phyloP scores from a whole-genome alignment of 495 filamentous ascomycete species.

The Delitschia confertaspora region DNA sequence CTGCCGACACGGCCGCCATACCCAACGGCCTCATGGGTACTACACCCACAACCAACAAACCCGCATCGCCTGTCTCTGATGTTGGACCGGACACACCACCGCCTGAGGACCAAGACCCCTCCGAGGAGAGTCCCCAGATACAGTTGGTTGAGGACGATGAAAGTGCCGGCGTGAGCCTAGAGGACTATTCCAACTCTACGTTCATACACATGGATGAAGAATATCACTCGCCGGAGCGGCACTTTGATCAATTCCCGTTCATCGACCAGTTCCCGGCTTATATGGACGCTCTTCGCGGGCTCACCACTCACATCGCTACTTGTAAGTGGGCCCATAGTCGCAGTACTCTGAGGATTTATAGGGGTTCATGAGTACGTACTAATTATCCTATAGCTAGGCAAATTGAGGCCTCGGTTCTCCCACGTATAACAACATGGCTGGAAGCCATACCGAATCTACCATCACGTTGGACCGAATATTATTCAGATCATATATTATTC shows the following conservation, averaged over 20 bases:
- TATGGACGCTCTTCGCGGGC: not conserved
- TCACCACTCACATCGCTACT: not conserved
- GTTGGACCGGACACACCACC: constrained; percentile 12
- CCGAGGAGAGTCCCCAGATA: constrained; percentile 24
- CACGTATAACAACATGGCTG: constrained; percentile 31
- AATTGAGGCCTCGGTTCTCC: constrained; percentile 27
- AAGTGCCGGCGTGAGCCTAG: constrained; percentile 12
- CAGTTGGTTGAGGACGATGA: constrained; percentile 27
- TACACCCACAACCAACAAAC: not conserved
- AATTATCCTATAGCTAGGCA: constrained; percentile 22
- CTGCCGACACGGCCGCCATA: constrained; percentile 13
- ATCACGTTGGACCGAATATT: constrained; percentile 31
- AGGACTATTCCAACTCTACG: constrained; percentile 7
- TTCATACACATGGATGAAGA: constrained; percentile 25
- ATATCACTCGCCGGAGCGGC: constrained; percentile 2
- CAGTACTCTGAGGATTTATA: not conserved
- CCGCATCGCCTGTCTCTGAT: constrained; percentile 10
- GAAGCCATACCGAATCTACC: constrained; percentile 22
- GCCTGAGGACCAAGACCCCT: constrained; percentile 10
- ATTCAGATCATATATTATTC: constrained; percentile 40
- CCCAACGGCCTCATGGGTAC: constrained; percentile 1
- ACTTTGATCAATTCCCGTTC: constrained; percentile 19
- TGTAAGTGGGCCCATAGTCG: not conserved
- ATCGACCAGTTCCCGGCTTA: not conserved
- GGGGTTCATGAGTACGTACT: not conserved